Conservation (phyloP, 768 basidiomycete genomes). For the Auriscalpium vulgare region DNA sequence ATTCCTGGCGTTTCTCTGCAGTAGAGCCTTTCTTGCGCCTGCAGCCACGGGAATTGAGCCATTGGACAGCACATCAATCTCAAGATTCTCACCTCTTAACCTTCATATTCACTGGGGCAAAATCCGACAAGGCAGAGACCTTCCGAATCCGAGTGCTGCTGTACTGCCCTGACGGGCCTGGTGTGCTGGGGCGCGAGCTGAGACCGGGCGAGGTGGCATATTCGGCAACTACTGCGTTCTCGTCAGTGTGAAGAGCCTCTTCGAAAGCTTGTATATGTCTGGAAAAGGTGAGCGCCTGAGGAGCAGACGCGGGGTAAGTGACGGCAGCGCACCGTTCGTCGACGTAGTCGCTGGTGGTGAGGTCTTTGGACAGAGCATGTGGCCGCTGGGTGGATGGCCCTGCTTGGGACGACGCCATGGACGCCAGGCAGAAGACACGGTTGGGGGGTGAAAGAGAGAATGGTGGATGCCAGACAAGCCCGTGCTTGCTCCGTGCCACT, state of each 20-base stretch:
- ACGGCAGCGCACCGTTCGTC: not conserved
- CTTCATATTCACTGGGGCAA: constrained; percentile 82
- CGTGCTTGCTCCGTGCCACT: too few species aligned
- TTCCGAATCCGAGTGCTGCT: constrained; percentile 55
- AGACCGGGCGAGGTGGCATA: constrained; percentile 27
- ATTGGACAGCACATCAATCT: not conserved
- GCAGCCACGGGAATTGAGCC: not conserved
- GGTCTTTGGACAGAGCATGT: not conserved
- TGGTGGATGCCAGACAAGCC: too few species aligned
- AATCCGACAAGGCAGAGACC: constrained; percentile 79
- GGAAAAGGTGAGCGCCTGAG: not conserved
- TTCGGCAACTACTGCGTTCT: constrained; percentile 31
- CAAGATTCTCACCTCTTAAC: constrained; percentile 54
- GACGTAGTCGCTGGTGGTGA: not conserved
- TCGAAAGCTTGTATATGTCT: constrained; percentile 74
- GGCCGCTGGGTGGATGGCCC: too few species aligned
- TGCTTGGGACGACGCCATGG: too few species aligned
- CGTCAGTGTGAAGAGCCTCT: constrained; percentile 61
- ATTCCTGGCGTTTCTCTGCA: constrained; percentile 50
- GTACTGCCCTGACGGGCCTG: constrained; percentile 8
- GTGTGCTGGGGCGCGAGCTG: constrained; percentile 19
- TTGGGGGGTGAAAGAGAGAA: too few species aligned
- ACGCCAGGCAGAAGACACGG: too few species aligned
- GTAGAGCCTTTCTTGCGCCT: constrained; percentile 30
- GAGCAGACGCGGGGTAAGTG: too few species aligned